Base-by-base conservation (phyloP, 2,329 filamentous ascomycete species). In the Colletotrichum higginsianum region DNA sequence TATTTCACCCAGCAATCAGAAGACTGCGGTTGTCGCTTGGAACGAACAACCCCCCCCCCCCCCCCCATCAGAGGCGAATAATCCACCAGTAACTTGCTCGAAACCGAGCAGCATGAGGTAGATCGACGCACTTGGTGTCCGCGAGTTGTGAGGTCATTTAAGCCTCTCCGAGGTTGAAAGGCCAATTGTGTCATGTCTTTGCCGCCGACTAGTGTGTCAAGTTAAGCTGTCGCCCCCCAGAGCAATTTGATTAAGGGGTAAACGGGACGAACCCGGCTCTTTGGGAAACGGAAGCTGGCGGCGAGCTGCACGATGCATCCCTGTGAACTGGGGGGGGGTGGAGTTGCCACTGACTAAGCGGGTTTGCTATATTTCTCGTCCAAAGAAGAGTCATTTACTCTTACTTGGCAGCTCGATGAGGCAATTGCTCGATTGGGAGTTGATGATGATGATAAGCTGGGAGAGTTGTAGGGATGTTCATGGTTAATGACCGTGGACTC, bases 161-260 rank as follows among this genome's bases (percentile, higher is more conserved):
- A 30, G 66, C 21, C 52, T 52, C 42, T 44, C n/a, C 35, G 49
- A 57, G 16, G 18, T 44, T 58, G 55, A 42, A 26, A 12, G 18
- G 13, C 23, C 61, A 65, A 65, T 60, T 44, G 53, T 40, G 56
- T 44, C 11, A 12, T 60, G 16, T 35, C 8, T 16, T 38, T 47
- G 44, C 58, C 16, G 5, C 21, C 6, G 6, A 66, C 61, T 55
- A 49, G n/a, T 66, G 67, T 70, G 47, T 60, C 67, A 70, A 46
- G 44, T 70, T 61, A 38, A 70, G 53, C 4, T 60, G 21, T 30
- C 40, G 30, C n/a, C 46, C 46, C 62, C 53, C 61, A 58, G 46
- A 38, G n/a, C 13, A 7, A 6, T 66, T 61, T 66, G 18, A 70
- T 70, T 70, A 61, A 66, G 67, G 67, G 67, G 62, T 42, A 35